Evolutionary conservation across 495 filamentous ascomycete species (phyloP).

Genomic region (Peziza echinospora): DNA sequence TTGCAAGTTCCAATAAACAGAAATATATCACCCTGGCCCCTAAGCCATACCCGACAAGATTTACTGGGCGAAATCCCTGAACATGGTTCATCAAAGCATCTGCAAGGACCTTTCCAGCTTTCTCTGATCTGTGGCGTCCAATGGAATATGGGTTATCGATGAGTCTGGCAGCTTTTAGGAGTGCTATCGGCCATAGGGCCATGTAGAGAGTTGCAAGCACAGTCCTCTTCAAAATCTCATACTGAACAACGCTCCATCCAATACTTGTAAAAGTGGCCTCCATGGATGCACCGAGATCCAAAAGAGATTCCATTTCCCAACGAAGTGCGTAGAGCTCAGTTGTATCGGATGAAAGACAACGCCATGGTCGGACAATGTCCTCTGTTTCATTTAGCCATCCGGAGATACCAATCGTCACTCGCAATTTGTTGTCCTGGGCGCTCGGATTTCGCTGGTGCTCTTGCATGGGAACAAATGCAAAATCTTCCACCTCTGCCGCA

Average conservation of each 20-base stretch:
- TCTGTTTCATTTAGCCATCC: slow-evolving; percentile 59
- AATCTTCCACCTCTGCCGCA: slow-evolving; percentile 68
- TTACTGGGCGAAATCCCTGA: slow-evolving; percentile 76
- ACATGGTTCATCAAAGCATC: slow-evolving; percentile 73
- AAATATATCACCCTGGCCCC: slow-evolving; percentile 73
- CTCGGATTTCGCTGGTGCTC: slow-evolving; percentile 2
- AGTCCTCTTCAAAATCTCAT: slow-evolving; percentile 54
- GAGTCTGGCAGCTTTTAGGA: slow-evolving; percentile 59
- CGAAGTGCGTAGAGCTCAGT: slow-evolving; percentile 66
- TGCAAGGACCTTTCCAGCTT: slow-evolving; percentile 64
- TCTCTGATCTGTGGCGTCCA: slow-evolving; percentile 62
- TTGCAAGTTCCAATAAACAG: slow-evolving; percentile 54
- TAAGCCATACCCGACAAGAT: slow-evolving; percentile 73
- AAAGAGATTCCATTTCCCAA: slow-evolving; percentile 59
- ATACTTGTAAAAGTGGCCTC: slow-evolving; percentile 50
- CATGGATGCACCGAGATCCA: slow-evolving; percentile 56
- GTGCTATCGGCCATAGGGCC: slow-evolving; percentile 50
- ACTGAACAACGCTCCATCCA: slow-evolving; percentile 56
- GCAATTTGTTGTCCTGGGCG: slow-evolving; percentile 32
- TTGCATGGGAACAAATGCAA: slow-evolving; percentile 61
- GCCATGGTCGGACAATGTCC: slow-evolving; percentile 56
- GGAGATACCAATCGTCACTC: slow-evolving; percentile 61
- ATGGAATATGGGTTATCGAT: slow-evolving; percentile 82
- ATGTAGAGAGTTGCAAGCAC: slow-evolving; percentile 51
- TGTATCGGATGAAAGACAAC: slow-evolving; percentile 35